Evolutionary conservation across 1,284 basidiomycete genomes (phyloP), one percentile per base, ranked within the genome.

Genomic region (Neonothopanus nambi): DNA sequence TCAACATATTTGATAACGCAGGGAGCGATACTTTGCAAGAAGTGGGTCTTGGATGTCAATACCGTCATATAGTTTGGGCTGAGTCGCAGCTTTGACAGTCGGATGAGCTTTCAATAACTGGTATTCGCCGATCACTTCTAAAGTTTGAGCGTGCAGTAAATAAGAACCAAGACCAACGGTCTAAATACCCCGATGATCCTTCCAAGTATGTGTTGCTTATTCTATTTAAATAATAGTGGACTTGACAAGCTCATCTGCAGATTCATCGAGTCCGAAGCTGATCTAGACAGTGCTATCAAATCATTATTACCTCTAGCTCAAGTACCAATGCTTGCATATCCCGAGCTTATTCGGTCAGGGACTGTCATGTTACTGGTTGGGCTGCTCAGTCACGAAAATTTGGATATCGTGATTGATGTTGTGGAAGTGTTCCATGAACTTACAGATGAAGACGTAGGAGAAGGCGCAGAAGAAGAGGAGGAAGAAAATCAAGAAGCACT

Each of bases 201-300:
- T 82, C 92, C 43, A 96, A 91, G 94, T 95, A 61, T 52, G 82
- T 70, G n/a, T 20, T 13, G 18, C 20, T 40, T 18, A n/a, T 47
- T n/a, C n/a, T n/a, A n/a, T n/a, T n/a, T n/a, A n/a, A n/a, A n/a
- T n/a, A n/a, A n/a, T n/a, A n/a, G n/a, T n/a, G n/a, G n/a, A n/a
- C n/a, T n/a, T 51, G 8, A 61, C 41, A 44, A 42, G 20, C n/a
- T n/a, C n/a, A n/a, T 52, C 39, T 28, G 49, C 48, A 96, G 95
- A 69, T 99, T 99, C 75, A 97, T 99, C 64, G 95, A 98, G 64
- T 99, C 97, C 0, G 97, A 99, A 75, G 91, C 93, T 23, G 94
- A 98, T 65, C 81, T 99, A 7, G 93, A 99, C 63, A 76, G 79
- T 48, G 84, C 93, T 13, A 81, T 99, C 57, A 95, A 96, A 66